These are phyloP conservation scores for Colletotrichum chrysophilum DNA, from an alignment of 2,329 filamentous ascomycete species.

Conservation along the genomic window DNA sequence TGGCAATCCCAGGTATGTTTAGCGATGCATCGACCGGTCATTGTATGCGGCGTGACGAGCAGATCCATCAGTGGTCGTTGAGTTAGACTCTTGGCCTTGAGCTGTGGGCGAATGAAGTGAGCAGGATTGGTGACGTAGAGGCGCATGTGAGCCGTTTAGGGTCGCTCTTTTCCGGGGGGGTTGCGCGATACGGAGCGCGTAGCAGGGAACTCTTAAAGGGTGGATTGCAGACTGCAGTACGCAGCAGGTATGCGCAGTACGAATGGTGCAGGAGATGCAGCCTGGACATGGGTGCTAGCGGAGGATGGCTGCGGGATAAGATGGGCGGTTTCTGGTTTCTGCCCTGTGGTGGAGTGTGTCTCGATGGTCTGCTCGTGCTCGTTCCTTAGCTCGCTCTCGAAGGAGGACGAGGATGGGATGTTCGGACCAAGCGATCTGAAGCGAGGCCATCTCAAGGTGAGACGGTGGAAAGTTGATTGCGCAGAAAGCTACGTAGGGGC, in stretches of 20 bases:
- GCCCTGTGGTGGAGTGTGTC: neutral
- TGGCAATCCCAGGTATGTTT: neutral
- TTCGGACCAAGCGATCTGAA: neutral
- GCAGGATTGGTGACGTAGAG: constrained; percentile 2
- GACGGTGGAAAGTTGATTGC: neutral
- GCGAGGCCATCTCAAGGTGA: neutral
- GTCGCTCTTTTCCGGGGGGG: neutral
- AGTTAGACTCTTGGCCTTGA: constrained; percentile 20
- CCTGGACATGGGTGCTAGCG: neutral
- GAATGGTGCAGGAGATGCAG: neutral
- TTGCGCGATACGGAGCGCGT: neutral
- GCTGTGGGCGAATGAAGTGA: constrained; percentile 3
- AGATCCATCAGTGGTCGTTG: constrained; percentile 14
- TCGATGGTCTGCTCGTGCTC: neutral
- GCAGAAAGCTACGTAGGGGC: neutral
- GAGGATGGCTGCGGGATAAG: neutral
- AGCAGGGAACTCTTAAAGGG: constrained; percentile 1
- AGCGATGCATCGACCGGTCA: neutral
- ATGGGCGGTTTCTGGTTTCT: neutral
- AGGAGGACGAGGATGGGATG: neutral
- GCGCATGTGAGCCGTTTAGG: neutral
- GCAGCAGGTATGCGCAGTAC: neutral
- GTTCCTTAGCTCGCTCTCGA: neutral
- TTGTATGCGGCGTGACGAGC: constrained; percentile 13
- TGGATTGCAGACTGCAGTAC: neutral